Evolutionary conservation across 306 rosid species (phyloP).

Genomic region (Castanopsis chinensis): DNA sequence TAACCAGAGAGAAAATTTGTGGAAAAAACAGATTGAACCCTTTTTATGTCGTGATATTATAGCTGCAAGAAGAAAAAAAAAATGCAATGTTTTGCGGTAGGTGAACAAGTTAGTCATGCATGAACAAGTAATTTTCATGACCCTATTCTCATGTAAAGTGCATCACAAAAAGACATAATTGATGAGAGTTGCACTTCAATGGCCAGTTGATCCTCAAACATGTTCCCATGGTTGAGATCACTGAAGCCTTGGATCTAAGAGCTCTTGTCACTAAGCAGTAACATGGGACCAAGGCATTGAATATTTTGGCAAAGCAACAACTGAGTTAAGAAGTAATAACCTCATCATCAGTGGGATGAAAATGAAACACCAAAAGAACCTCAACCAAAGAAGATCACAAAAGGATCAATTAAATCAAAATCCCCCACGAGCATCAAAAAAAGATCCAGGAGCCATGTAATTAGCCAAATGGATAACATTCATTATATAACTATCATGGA

Average conservation of each 20-base stretch:
- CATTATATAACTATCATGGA: too few relatives aligned
- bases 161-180: too few relatives aligned
- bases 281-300: background rate
- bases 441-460: background rate
- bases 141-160: background rate
- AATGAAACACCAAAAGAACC: too few relatives aligned
- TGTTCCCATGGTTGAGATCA: background rate
- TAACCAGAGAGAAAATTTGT: too few relatives aligned
- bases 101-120: background rate
- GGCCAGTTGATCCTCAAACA: background rate
- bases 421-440: background rate
- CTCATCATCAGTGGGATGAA: too few relatives aligned
- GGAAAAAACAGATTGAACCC: background rate
- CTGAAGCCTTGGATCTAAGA: background rate
- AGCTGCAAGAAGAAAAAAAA: background rate
- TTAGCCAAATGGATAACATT: background rate
- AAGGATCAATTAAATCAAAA: background rate
- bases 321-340: too few relatives aligned
- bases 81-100: background rate
- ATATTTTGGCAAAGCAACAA: too few relatives aligned
- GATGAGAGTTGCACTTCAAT: too few relatives aligned
- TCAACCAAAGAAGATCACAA: background rate
- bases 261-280: background rate
- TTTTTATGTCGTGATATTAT: background rate
- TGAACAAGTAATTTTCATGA: background rate